These are phyloP conservation scores for Cladophialophora exuberans DNA, from an alignment of 2,329 filamentous ascomycete species.

Conservation along the genomic window DNA sequence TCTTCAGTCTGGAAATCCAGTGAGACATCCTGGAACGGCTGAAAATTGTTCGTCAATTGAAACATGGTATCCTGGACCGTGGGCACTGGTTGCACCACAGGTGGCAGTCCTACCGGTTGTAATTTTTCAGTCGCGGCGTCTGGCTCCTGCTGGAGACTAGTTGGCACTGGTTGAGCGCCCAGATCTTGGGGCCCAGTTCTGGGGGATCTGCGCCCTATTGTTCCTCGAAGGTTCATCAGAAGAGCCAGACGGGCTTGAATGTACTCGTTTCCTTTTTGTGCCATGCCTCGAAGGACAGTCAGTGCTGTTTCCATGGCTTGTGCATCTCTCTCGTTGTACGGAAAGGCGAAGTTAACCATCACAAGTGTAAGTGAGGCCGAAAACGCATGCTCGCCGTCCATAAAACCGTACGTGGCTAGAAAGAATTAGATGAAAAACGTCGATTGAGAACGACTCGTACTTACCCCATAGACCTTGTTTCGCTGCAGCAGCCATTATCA, in stretches of 20 bases:
- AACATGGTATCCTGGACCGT: neutral
- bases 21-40: constrained; percentile 37
- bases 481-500: constrained; percentile 54
- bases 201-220: constrained; percentile 26
- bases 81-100: neutral
- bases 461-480: constrained; percentile 56
- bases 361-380: constrained; percentile 58
- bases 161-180: neutral
- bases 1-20: constrained; percentile 42
- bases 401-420: constrained; percentile 59
- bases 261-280: constrained; percentile 57
- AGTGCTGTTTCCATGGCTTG: constrained; percentile 53
- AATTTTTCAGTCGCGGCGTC: no score
- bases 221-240: constrained; percentile 42
- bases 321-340: constrained; percentile 46
- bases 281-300: constrained; percentile 54
- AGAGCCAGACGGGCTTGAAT: constrained; percentile 47
- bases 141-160: no score
- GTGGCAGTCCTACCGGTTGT: no score
- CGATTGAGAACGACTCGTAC: constrained; percentile 22
- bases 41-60: constrained; percentile 13
- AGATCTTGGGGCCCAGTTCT: neutral
- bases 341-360: constrained; percentile 59
- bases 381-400: constrained; percentile 61
- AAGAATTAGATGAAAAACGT: neutral